Base-by-base conservation (phyloP, 2,329 filamentous ascomycete species). In the Arthrinium phaeospermum region DNA sequence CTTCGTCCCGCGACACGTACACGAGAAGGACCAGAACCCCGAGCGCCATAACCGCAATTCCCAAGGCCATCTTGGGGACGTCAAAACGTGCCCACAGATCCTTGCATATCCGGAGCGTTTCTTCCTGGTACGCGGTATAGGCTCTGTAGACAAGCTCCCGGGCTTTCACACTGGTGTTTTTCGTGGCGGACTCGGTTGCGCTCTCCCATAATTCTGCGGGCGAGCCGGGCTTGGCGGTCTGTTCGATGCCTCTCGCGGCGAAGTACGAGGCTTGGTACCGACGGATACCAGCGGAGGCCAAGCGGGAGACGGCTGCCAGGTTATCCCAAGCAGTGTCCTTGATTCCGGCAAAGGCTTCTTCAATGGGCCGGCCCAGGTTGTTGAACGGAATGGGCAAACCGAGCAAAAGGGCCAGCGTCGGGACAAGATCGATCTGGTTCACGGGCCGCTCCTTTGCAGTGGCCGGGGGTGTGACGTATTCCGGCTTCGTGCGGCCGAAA, bases 351-450 rank as follows among this genome's bases (percentile, higher is more conserved):
- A 99, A 99, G 3, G 95, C 95, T 82, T 99, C 96, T 76, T 97
- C 94, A 74, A 99, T 98, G 0, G 96, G 96, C 8, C 90, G 91
- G 69, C 96, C 96, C 8, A 99, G 89, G 79, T 96, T 99, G 81
- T 98, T 99, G 85, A 94, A 99, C 0, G 96, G 96, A 73, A 99
- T 95, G 0, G 96, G 96, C 73, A 98, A 89, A 12, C 96, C 96
- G 1, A 99, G 86, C 0, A 99, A 88, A 47, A 99, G 86, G 0
- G 96, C 92, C 44, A 99, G 83, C 0, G 96, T 99, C 5, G 96
- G 96, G 2, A 99, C 96, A 16, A 99, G 88, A 81, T 99, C 96
- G 75, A 99, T 99, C 82, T 99, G 96, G 73, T 91, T 90, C 53
- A 91, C 89, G 0, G 93, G 91, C 13, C 93, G 88, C 30, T 91